phyloP scores from a whole-genome alignment of 257 asterid species.

The Solanum tarijense region DNA sequence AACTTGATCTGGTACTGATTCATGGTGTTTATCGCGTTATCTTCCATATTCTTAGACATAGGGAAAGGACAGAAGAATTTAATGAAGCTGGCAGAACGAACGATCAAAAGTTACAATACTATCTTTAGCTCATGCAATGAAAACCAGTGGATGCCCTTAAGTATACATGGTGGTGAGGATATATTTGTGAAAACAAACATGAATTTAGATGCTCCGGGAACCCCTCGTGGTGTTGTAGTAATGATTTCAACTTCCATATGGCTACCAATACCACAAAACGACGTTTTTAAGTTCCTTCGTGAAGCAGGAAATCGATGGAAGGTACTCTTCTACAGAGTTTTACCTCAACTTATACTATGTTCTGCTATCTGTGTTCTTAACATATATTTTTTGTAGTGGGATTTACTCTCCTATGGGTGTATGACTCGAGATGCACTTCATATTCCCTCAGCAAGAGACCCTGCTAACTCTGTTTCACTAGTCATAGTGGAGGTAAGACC shows the following conservation, averaged over 20 bases:
- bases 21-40: not conserved
- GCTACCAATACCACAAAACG: slow-evolving; percentile 25
- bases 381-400: slow-evolving; percentile 32
- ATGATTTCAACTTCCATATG: slow-evolving; percentile 35
- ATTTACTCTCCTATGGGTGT: slow-evolving; percentile 31
- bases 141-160: slow-evolving; percentile 31
- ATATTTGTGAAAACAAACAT: slow-evolving; percentile 25
- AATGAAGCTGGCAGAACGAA: slow-evolving; percentile 30
- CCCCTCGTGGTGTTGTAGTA: slow-evolving; percentile 24
- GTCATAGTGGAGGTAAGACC: slow-evolving; percentile 28
- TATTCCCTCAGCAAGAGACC: slow-evolving; percentile 31
- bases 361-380: not conserved
- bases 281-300: slow-evolving; percentile 28
- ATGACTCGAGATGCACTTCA: slow-evolving; percentile 12
- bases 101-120: slow-evolving; percentile 20
- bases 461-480: slow-evolving; percentile 24
- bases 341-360: not conserved
- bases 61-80: slow-evolving; percentile 19
- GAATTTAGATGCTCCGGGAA: slow-evolving; percentile 21
- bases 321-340: slow-evolving; percentile 8
- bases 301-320: slow-evolving; percentile 16
- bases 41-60: not conserved
- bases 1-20: not conserved
- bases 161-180: slow-evolving; percentile 25
- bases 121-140: slow-evolving; percentile 24